Evolutionary conservation across 257 asterid genomes (phyloP), one percentile per base, ranked within the genome.

Genomic region (Verbena officinalis): DNA sequence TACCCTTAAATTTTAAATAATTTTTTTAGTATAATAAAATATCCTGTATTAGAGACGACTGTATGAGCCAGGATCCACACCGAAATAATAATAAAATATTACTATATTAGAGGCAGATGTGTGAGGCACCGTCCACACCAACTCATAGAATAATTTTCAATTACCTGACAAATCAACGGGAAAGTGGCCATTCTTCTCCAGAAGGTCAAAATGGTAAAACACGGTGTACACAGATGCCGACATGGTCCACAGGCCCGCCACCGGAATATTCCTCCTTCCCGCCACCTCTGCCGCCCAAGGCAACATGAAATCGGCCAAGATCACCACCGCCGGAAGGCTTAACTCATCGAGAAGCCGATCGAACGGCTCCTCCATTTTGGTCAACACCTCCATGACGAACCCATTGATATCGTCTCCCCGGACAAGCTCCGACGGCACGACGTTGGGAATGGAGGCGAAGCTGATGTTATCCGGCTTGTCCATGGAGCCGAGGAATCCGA

Each of bases 381-480:
- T 67, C 65, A 33, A 0, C 9, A 62, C 69, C 0, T 85, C 88
- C 38, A 7, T 17, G 14, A 10, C 0, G 74, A 84, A 86, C 20
- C 49, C 82, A 0, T 0, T 0, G 4, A 61, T 7, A 56, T 83
- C 91, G 0, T 75, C 72, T 24, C 82, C 88, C 13, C 91, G 83
- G 4, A n/a, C 81, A 2, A 14, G 66, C 75, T 83, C 90, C 8
- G 90, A 80, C 33, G 88, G 96, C 16, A 88, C 34, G 14, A 84
- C 88, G 66, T 86, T 84, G 10, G 81, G 82, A 6, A 73, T 48
- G 43, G 78, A 0, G 42, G 78, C 73, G 62, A 73, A 67, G 61
- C 43, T 43, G 4, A 73, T 15, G 56, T 73, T 73, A 60, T 65
- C 55, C 39, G 70, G 70, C 70, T 34, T 73, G 23, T 13, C 9